Evolutionary conservation across 2,329 filamentous ascomycete species (phyloP).

Genomic region (Fusarium armeniacum): DNA sequence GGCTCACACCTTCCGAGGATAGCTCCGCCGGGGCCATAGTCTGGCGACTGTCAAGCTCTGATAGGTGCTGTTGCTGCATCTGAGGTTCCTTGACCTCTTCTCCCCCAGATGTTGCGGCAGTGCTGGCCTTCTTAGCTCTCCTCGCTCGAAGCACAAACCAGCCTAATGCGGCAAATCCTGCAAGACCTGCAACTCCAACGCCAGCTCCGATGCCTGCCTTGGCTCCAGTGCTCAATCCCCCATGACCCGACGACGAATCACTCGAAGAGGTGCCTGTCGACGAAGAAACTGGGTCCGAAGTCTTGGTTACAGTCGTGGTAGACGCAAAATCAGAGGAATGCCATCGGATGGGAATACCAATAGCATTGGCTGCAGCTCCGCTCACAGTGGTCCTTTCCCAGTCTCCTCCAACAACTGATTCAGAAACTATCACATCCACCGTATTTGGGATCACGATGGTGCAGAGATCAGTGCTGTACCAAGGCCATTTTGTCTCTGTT

Average conservation of each 20-base stretch:
- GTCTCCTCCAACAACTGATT: conserved; percentile 12
- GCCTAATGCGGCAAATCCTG: not conserved
- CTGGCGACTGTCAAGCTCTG: conserved; percentile 4
- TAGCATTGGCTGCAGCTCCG: conserved; percentile 3
- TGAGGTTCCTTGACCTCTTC: not conserved
- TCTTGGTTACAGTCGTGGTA: not conserved
- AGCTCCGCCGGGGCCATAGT: not conserved
- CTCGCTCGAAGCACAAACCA: conserved; percentile 16
- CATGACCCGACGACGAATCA: not conserved
- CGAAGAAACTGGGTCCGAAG: not conserved
- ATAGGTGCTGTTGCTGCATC: not conserved
- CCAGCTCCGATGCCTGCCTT: conserved; percentile 5
- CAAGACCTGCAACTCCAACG: not conserved
- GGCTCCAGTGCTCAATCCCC: not conserved
- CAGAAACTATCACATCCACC: conserved; percentile 7
- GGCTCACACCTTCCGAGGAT: not conserved
- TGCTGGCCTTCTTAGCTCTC: not conserved
- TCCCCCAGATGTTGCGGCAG: not conserved
- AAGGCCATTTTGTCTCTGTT: conserved; percentile 7
- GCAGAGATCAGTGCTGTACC: conserved; percentile 25
- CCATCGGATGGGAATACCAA: conserved; percentile 21
- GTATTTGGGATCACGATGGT: not conserved
- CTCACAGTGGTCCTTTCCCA: conserved; percentile 2
- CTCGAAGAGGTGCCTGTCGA: not conserved
- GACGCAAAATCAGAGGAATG: conserved; percentile 7